Evolutionary conservation across 257 asterid genomes (phyloP).

Genomic region (Thymus quinquecostatus): DNA sequence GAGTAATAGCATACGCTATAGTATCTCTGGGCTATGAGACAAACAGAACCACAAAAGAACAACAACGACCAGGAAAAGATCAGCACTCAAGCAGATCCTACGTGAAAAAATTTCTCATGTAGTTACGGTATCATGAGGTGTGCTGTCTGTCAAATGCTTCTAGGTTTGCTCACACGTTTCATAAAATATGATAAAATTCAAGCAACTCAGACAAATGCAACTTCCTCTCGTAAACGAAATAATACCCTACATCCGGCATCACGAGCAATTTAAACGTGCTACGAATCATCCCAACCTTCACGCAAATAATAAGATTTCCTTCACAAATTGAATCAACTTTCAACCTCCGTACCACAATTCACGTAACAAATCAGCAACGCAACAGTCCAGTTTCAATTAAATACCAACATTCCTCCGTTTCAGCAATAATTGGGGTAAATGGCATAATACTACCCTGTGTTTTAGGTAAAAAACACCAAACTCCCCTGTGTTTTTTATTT

Average conservation of each 20-base stretch:
- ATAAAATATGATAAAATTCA: not conserved
- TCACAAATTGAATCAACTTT: not conserved
- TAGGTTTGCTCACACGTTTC: slow-evolving; percentile 3
- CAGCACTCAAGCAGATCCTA: not conserved
- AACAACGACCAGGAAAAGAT: not conserved
- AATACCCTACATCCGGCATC: not conserved
- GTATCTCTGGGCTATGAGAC: not conserved
- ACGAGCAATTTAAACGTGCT: not conserved
- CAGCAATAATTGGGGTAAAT: slow-evolving; percentile 1
- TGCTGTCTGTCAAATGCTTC: not conserved
- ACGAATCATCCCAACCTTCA: not conserved
- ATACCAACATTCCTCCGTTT: not conserved
- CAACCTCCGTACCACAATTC: slow-evolving; percentile 1
- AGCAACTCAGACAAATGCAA: not conserved
- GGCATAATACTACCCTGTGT: too few relatives aligned
- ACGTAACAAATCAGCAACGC: not conserved
- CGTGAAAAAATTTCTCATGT: not conserved
- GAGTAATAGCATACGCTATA: not conserved
- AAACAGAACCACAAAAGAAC: not conserved
- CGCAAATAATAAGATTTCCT: not conserved
- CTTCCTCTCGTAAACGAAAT: not conserved
- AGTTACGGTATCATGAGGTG: not conserved
- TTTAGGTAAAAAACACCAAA: too few relatives aligned
- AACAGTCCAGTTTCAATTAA: slow-evolving; percentile 1
- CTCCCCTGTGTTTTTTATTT: too few relatives aligned